phyloP scores from a whole-genome alignment of 495 filamentous ascomycete species.

The Aspergillus carlsbadensis region DNA sequence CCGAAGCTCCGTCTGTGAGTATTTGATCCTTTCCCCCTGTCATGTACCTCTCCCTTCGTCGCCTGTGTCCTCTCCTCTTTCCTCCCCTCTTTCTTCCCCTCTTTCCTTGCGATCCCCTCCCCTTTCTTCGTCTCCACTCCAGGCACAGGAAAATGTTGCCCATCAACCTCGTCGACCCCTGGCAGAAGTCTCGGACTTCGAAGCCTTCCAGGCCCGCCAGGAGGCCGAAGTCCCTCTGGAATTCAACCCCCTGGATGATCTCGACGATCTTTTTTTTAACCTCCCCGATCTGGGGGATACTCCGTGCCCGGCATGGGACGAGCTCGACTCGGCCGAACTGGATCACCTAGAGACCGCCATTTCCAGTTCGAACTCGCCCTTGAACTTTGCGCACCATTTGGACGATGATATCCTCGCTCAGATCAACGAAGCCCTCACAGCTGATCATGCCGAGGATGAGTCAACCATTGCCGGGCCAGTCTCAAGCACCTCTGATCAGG shows the following conservation, averaged over 20 bases:
- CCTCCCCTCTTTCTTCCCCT: neutral
- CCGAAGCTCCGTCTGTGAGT: slow-evolving; percentile 15
- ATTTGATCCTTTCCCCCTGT: neutral
- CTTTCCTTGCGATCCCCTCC: neutral
- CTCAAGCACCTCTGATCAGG: slow-evolving; percentile 11
- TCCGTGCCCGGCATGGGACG: neutral
- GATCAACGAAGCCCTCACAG: slow-evolving; percentile 4
- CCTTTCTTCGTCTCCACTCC: neutral
- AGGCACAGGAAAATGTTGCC: neutral
- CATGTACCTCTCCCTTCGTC: neutral
- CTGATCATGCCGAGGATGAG: neutral
- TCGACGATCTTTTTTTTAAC: neutral
- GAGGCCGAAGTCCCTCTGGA: neutral
- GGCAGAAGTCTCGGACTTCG: neutral
- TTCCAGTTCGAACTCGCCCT: neutral
- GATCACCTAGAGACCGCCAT: neutral
- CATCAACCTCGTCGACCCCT: neutral
- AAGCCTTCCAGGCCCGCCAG: neutral
- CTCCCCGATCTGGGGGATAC: slow-evolving; percentile 4
- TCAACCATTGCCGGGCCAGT: neutral
- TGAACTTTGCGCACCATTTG: no score
- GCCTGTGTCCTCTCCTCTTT: neutral
- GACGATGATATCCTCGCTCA: neutral
- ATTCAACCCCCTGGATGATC: neutral
- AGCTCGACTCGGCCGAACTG: neutral